These are phyloP conservation scores for Linderina pennispora DNA, from an alignment of 192 early-diverging fungal species.

Conservation along the genomic window DNA sequence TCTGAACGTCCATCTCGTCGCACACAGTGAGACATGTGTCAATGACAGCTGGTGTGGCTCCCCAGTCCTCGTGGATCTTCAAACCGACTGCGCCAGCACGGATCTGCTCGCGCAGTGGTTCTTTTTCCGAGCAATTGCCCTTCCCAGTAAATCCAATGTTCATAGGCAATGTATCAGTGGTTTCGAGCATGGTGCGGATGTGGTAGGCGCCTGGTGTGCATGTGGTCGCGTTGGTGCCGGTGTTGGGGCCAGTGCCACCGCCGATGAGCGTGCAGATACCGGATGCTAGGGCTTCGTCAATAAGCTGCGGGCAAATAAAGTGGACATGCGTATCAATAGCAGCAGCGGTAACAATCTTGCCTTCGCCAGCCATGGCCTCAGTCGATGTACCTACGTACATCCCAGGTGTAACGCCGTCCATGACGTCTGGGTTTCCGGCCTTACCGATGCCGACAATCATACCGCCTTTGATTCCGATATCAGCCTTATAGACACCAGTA, in stretches of 20 bases:
- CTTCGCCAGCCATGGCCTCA: constrained; percentile 89
- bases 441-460: constrained; percentile 91
- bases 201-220: constrained; percentile 84
- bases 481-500: constrained; percentile 95
- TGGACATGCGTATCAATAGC: constrained; percentile 94
- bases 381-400: constrained; percentile 87
- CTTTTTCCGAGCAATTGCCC: constrained; percentile 68
- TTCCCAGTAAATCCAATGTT: constrained; percentile 97
- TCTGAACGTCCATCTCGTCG: constrained; percentile 82
- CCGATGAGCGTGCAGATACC: constrained; percentile 84
- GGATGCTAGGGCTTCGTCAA: constrained; percentile 72
- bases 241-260: constrained; percentile 93
- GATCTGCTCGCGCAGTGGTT: constrained; percentile 77
- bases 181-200: constrained; percentile 83
- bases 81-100: constrained; percentile 82
- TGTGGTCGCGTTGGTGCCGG: constrained; percentile 93
- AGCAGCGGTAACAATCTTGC: constrained; percentile 88
- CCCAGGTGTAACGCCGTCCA: constrained; percentile 84
- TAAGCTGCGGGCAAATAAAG: constrained; percentile 90
- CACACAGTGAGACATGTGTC: constrained; percentile 80
- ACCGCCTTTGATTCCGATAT: constrained; percentile 91
- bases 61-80: constrained; percentile 96
- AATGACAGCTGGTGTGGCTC: constrained; percentile 90
- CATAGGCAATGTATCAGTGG: constrained; percentile 83
- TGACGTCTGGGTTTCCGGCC: constrained; percentile 96